Conservation (phyloP, 257 asterid species). For the Salvia splendens region DNA sequence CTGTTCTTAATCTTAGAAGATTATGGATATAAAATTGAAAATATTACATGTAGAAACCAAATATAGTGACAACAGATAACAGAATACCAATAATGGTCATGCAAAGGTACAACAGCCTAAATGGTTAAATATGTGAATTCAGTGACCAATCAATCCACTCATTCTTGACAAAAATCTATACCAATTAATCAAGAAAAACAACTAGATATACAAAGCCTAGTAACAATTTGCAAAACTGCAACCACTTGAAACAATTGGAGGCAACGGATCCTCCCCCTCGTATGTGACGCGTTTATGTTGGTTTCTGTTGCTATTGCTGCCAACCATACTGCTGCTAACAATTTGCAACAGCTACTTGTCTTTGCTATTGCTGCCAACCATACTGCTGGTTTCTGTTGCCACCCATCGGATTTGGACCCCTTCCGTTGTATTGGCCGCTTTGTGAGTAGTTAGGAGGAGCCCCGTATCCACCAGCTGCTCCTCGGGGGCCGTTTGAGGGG, state of each 20-base stretch:
- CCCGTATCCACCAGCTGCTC: constrained; percentile 60
- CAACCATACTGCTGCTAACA: constrained; percentile 90
- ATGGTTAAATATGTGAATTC: no score
- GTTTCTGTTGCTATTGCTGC: constrained; percentile 67
- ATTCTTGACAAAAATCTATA: background rate
- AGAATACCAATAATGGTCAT: background rate
- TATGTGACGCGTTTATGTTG: background rate
- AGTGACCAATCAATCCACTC: background rate
- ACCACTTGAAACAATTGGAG: background rate
- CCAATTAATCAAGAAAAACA: background rate
- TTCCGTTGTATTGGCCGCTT: constrained; percentile 67
- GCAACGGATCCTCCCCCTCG: constrained; percentile 12
- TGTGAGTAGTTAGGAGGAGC: constrained; percentile 73
- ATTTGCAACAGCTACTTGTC: background rate
- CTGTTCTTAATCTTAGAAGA: background rate
- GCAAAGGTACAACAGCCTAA: no score
- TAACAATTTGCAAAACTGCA: constrained; percentile 20
- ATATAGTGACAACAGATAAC: background rate
- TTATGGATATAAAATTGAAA: background rate
- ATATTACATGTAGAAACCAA: no score
- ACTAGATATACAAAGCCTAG: constrained; percentile 30
- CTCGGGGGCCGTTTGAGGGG: constrained; percentile 64
- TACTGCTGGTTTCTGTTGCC: constrained; percentile 84
- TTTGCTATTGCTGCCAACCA: constrained; percentile 77
- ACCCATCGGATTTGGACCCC: constrained; percentile 58